phyloP scores from a whole-genome alignment of 352 stramenopile genomes.

The Globisporangium parvum region DNA sequence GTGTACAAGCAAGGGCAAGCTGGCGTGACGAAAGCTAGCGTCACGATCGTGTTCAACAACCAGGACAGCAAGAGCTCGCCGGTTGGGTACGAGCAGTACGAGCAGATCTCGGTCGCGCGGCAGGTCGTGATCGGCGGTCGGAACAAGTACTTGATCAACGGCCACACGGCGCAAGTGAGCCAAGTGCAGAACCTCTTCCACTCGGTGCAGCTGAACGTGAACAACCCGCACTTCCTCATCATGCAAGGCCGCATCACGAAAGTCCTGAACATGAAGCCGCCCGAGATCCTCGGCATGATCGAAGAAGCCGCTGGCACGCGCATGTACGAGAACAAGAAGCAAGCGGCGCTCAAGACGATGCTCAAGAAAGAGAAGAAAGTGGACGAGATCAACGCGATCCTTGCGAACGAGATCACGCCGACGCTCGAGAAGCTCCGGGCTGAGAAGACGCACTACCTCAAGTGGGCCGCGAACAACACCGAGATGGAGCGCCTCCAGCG shows the following conservation, averaged over 20 bases:
- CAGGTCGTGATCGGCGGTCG: slow-evolving; percentile 98
- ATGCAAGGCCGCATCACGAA: slow-evolving; percentile 99
- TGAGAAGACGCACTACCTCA: slow-evolving; percentile 97
- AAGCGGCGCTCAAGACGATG: slow-evolving; percentile 97
- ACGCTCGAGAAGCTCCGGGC: slow-evolving; percentile 96
- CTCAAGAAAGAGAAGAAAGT: slow-evolving; percentile 99
- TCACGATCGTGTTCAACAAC: slow-evolving; percentile 99
- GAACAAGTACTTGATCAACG: slow-evolving; percentile 99
- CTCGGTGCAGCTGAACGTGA: slow-evolving; percentile 99
- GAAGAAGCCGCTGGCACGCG: slow-evolving; percentile 98
- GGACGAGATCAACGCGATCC: slow-evolving; percentile 98
- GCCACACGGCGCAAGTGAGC: slow-evolving; percentile 93
- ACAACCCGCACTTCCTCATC: slow-evolving; percentile 99
- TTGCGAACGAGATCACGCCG: slow-evolving; percentile 98
- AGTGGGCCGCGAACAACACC: slow-evolving; percentile 97
- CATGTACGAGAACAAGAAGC: slow-evolving; percentile 99
- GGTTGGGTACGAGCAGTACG: slow-evolving; percentile 96
- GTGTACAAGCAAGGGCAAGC: slow-evolving; percentile 99
- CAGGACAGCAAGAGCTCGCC: slow-evolving; percentile 88
- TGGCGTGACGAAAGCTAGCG: slow-evolving; percentile 97
- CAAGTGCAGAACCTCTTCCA: slow-evolving; percentile 99
- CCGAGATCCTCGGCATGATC: slow-evolving; percentile 99
- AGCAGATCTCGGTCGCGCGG: slow-evolving; percentile 98
- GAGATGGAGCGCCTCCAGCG: slow-evolving; percentile 97
- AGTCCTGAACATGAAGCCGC: slow-evolving; percentile 99